These are phyloP conservation scores for Zancudomyces culisetae DNA, from an alignment of 371 early-diverging fungal genomes.

Conservation along the genomic window DNA sequence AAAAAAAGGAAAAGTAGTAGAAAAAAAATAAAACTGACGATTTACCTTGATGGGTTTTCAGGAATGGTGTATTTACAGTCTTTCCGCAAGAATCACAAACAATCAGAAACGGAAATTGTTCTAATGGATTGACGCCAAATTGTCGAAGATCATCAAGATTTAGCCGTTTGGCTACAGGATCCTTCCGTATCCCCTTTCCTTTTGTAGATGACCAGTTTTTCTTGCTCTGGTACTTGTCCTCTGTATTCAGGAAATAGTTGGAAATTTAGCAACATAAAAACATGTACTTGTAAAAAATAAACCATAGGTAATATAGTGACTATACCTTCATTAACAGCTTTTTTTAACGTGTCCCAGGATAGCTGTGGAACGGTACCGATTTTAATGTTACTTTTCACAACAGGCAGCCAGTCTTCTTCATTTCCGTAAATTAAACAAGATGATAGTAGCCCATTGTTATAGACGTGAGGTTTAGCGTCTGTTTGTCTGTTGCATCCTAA, in stretches of 20 bases:
- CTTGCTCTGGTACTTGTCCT: conserved; percentile 28
- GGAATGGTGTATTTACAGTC: conserved; percentile 19
- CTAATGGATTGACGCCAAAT: conserved; percentile 21
- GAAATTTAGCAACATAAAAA: no score
- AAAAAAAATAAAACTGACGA: neutral
- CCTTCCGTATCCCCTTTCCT: conserved; percentile 24
- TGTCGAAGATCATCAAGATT: conserved; percentile 20
- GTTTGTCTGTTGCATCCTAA: no score
- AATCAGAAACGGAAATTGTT: conserved; percentile 18
- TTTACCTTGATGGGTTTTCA: conserved; percentile 18
- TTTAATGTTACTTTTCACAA: neutral
- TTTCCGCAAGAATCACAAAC: conserved; percentile 21
- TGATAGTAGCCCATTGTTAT: no score
- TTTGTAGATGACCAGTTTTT: conserved; percentile 29
- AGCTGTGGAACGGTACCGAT: conserved; percentile 6
- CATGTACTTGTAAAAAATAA: no score
- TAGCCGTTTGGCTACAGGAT: conserved; percentile 23
- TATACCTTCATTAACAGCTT: conserved; percentile 20
- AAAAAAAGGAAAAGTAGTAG: neutral
- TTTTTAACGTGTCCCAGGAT: conserved; percentile 26
- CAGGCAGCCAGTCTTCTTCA: neutral
- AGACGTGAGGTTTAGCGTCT: no score
- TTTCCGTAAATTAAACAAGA: no score
- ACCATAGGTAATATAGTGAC: no score
- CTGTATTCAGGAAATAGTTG: no score